phyloP scores from a whole-genome alignment of 768 basidiomycete species.

The Tricholoma furcatifolium region DNA sequence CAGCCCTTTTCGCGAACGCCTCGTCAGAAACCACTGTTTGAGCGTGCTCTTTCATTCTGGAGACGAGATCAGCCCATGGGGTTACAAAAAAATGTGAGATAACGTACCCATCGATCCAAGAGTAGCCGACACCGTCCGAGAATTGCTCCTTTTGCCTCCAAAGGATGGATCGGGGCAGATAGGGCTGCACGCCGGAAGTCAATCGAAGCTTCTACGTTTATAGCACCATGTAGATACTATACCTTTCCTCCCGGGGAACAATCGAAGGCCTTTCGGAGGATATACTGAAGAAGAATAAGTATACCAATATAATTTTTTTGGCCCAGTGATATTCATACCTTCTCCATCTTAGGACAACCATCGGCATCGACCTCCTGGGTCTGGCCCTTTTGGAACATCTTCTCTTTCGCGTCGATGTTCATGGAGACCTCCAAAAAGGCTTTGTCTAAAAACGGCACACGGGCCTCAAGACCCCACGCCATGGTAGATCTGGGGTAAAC shows the following conservation, averaged over 20 bases:
- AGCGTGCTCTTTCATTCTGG: constrained; percentile 89
- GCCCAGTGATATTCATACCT: constrained; percentile 44
- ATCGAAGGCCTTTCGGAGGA: constrained; percentile 95
- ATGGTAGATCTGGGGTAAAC: constrained; percentile 75
- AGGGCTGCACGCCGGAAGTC: constrained; percentile 51
- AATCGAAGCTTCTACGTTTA: constrained; percentile 1
- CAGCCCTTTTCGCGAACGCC: constrained; percentile 63
- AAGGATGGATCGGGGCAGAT: constrained; percentile 90
- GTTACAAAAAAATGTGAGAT: not conserved
- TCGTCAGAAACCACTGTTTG: constrained; percentile 77
- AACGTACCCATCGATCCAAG: constrained; percentile 93
- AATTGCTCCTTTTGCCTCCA: constrained; percentile 99
- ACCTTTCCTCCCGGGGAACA: constrained; percentile 77
- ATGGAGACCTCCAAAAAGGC: constrained; percentile 91
- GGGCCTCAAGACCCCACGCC: constrained; percentile 99
- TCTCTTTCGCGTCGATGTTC: constrained; percentile 84
- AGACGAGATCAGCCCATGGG: constrained; percentile 1
- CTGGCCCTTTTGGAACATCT: constrained; percentile 85
- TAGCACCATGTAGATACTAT: not conserved
- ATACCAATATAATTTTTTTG: not conserved
- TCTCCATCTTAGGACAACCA: constrained; percentile 93
- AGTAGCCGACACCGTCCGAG: constrained; percentile 97
- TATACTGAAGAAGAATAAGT: constrained; percentile 58
- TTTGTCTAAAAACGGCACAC: constrained; percentile 98
- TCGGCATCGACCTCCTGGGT: constrained; percentile 76